Conservation (phyloP, 2,329 filamentous ascomycete species). For the Xylaria sp. region DNA sequence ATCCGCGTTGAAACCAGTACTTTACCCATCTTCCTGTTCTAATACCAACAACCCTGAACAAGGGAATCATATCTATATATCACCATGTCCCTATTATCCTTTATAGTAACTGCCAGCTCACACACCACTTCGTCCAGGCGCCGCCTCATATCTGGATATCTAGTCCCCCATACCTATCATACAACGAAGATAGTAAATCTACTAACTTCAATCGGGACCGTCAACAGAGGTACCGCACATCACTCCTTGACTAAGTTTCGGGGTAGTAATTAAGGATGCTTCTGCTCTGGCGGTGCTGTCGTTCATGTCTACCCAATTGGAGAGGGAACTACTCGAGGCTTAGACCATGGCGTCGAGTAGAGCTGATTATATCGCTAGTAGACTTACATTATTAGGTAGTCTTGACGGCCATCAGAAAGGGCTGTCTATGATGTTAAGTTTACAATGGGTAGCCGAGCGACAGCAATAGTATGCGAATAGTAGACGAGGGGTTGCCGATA, state of each 20-base stretch:
- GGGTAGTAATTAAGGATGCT: too few species aligned
- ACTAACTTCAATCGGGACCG: not conserved
- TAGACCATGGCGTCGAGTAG: not conserved
- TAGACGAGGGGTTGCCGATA: not conserved
- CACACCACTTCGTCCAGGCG: not conserved
- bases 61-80: not conserved
- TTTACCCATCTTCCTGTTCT: not conserved
- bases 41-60: not conserved
- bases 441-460: not conserved
- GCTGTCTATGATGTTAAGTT: not conserved
- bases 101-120: not conserved
- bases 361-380: not conserved
- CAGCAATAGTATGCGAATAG: not conserved
- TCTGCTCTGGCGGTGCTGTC: not conserved
- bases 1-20: not conserved
- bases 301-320: not conserved
- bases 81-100: not conserved
- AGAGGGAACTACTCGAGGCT: not conserved
- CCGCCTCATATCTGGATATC: not conserved
- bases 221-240: not conserved
- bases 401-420: not conserved
- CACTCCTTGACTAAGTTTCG: not conserved
- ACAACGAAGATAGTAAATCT: not conserved
- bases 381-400: not conserved
- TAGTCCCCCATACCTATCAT: not conserved